Evolutionary conservation across 2,329 filamentous ascomycete species (phyloP).

Genomic region (Sclerotinia subarctica): DNA sequence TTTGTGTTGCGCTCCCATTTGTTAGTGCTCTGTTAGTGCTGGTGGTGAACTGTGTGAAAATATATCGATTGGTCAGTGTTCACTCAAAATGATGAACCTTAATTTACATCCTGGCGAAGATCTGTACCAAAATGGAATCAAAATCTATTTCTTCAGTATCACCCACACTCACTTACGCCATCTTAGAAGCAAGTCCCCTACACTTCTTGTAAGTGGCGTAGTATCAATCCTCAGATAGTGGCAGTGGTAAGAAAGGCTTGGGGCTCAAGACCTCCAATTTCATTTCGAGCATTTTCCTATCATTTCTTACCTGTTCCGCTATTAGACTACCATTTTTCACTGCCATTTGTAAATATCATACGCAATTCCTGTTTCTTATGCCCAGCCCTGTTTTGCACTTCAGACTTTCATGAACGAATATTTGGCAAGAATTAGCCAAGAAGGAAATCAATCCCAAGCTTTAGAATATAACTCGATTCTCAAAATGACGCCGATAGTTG

Average conservation of each 20-base stretch:
- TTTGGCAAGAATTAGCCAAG: not conserved
- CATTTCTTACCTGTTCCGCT: not conserved
- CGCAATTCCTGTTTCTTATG: not conserved
- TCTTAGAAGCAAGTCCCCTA: not conserved
- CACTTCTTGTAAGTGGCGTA: not conserved
- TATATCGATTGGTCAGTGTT: not conserved
- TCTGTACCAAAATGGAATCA: slow-evolving; percentile 1
- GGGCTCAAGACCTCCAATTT: not conserved
- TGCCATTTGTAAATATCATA: not conserved
- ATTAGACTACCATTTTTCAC: not conserved
- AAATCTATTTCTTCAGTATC: not conserved
- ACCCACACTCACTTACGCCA: not conserved
- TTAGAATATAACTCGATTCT: not conserved
- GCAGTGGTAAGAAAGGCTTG: slow-evolving; percentile 7
- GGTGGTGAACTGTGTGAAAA: not conserved
- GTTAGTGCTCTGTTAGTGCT: too few relatives aligned
- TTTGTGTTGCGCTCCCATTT: not conserved
- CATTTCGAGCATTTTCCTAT: not conserved
- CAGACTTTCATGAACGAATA: not conserved
- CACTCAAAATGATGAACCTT: not conserved
- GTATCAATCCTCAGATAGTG: not conserved
- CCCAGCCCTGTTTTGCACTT: not conserved
- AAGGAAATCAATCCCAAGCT: not conserved
- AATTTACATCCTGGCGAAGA: slow-evolving; percentile 4
- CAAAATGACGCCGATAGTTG: slow-evolving; percentile 17